Evolutionary conservation across 2,329 filamentous ascomycete genomes (phyloP), one percentile per base, ranked within the genome.

Genomic region (Clarireedia homoeocarpa): DNA sequence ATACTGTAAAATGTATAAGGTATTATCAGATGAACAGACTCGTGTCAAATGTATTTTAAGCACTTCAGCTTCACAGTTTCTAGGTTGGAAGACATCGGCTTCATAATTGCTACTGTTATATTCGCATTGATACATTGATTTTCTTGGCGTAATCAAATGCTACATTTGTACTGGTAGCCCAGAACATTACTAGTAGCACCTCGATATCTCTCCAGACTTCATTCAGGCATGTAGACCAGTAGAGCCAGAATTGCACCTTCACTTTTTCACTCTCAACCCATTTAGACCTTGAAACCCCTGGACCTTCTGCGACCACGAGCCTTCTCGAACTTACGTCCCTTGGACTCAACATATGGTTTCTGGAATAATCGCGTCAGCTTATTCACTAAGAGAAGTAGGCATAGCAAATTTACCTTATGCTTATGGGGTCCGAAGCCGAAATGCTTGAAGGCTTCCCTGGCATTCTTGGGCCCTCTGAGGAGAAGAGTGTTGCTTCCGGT

Each of bases 231-330:
- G 53, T 57, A 58, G 54, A 54, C 57, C 52, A 50, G 48, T 55
- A 63, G 62, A 61, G 48, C 61, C 59, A 60, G 53, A 61, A 53
- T 61, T 60, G 49, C 54, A 56, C 56, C 63, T 59, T 53, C 53
- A 48, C 23, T 59, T 56, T 55, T 55, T 50, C 51, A 56, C 36
- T 56, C 52, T 53, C 38, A 59, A 53, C 27, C 49, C 36, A 61
- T 75, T 89, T 96, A 99, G 75, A 99, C 94, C 91, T 99, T 99
- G 91, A 99, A 99, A 84, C 95, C 94, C 73, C 89, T 85, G 71
- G 91, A 97, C 76, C 91, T 83, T 87, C 94, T 95, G 80, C 94
- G 91, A 78, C 94, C 95, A 94, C 94, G 91, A 72, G 91, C 94
- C 72, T 85, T 84, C 87, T 99, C 95, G 83, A 99, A 99, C 84